phyloP scores from a whole-genome alignment of 345 rosid genomes.

The Lepidium didymum region DNA sequence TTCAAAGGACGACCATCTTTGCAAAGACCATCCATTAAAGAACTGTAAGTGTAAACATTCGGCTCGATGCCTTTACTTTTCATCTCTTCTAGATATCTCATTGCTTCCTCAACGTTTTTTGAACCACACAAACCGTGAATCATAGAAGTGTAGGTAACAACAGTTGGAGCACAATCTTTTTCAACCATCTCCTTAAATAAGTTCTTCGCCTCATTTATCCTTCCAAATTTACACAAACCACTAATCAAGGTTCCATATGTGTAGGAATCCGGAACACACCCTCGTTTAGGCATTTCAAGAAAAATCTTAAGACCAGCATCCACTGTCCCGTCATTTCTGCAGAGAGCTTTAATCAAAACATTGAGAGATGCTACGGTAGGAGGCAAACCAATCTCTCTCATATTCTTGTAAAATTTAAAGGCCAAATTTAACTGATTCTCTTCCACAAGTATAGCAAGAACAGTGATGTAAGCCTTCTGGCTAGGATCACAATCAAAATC shows the following conservation, averaged over 20 bases:
- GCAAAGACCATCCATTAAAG: constrained; percentile 84
- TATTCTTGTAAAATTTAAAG: constrained; percentile 56
- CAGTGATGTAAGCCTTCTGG: constrained; percentile 45
- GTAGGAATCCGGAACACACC: constrained; percentile 70
- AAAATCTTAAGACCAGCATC: constrained; percentile 73
- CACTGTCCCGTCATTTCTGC: constrained; percentile 54
- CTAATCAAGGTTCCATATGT: constrained; percentile 86
- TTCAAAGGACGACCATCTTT: constrained; percentile 48
- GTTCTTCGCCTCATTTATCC: constrained; percentile 56
- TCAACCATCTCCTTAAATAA: constrained; percentile 70
- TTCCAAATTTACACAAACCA: constrained; percentile 68
- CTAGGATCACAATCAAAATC: constrained; percentile 56
- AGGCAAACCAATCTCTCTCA: constrained; percentile 58
- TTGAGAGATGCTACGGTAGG: constrained; percentile 64
- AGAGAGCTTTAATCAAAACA: constrained; percentile 80
- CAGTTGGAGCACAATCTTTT: constrained; percentile 64
- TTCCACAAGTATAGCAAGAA: constrained; percentile 67
- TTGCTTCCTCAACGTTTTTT: constrained; percentile 48
- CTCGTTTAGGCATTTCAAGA: constrained; percentile 65
- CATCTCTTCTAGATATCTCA: constrained; percentile 68
- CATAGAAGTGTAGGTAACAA: constrained; percentile 74
- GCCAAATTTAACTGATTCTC: constrained; percentile 67
- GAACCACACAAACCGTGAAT: constrained; percentile 69
- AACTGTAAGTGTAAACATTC: constrained; percentile 78
- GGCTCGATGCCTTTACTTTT: constrained; percentile 58